Conservation (phyloP, 495 filamentous ascomycete species). For the Tuber aestivum region DNA sequence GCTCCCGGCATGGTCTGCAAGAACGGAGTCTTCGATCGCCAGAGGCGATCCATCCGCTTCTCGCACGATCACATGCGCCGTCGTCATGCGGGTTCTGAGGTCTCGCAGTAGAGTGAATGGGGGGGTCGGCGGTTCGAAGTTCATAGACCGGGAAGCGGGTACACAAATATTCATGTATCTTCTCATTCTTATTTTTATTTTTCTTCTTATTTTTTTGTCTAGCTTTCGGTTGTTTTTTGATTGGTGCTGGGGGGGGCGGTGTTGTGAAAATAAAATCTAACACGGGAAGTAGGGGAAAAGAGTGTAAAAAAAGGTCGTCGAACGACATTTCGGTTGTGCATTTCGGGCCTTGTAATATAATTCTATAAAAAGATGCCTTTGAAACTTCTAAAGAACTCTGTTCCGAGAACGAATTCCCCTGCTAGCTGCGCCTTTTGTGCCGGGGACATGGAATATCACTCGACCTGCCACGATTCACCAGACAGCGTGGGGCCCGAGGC, state of each 20-base stretch:
- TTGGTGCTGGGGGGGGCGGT: neutral
- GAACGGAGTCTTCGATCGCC: conserved; percentile 8
- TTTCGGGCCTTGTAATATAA: neutral
- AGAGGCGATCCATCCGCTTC: conserved; percentile 26
- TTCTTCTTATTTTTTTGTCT: neutral
- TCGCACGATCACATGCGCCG: conserved; percentile 36
- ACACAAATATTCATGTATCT: neutral
- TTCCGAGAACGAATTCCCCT: too few relatives aligned
- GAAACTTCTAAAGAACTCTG: too few relatives aligned
- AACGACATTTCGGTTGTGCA: neutral
- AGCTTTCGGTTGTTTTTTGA: neutral
- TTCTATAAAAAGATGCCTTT: neutral
- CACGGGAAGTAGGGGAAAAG: neutral
- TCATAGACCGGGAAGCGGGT: neutral
- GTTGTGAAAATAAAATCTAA: neutral
- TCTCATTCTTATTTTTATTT: neutral
- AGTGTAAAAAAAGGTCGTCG: neutral
- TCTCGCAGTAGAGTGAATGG: neutral
- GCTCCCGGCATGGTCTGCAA: conserved; percentile 15
- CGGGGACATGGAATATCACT: neutral
- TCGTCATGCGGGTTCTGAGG: conserved; percentile 7
- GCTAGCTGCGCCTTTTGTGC: neutral
- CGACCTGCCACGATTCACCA: too few relatives aligned
- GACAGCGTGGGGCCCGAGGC: too few relatives aligned
- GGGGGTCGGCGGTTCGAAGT: neutral